These are phyloP conservation scores for Tulasnella sp. DNA, from an alignment of 768 basidiomycete genomes.

Conservation along the genomic window DNA sequence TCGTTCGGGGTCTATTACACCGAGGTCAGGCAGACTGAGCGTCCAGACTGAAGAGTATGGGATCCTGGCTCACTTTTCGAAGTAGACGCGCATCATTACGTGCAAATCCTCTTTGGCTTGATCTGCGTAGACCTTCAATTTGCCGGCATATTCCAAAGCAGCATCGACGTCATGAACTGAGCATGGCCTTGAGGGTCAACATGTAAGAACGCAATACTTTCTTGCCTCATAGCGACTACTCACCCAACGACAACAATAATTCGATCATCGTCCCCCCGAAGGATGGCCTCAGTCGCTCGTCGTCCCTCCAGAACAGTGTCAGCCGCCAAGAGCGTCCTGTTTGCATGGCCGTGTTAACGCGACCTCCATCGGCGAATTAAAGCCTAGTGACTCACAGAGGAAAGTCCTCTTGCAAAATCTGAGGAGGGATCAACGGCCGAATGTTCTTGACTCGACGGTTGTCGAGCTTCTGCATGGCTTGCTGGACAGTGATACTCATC, in stretches of 20 bases:
- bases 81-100: slow-evolving; percentile 98
- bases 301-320: slow-evolving; percentile 86
- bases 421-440: slow-evolving; percentile 83
- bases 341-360: neutral
- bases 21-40: slow-evolving; percentile 34
- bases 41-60: neutral
- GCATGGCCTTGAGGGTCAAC: slow-evolving; percentile 50
- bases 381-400: slow-evolving; percentile 42
- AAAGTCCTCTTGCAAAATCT: slow-evolving; percentile 89
- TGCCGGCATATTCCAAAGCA: slow-evolving; percentile 75
- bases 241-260: slow-evolving; percentile 85
- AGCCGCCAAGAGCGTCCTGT: slow-evolving; percentile 63
- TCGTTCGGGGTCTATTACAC: slow-evolving; percentile 59
- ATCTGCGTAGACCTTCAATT: slow-evolving; percentile 70
- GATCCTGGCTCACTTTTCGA: slow-evolving; percentile 53
- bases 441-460: slow-evolving; percentile 79
- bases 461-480: slow-evolving; percentile 69
- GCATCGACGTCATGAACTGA: slow-evolving; percentile 85
- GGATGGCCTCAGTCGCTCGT: slow-evolving; percentile 58
- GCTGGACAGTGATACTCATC: slow-evolving; percentile 42
- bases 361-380: neutral
- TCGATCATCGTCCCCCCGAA: slow-evolving; percentile 82
- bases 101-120: slow-evolving; percentile 69
- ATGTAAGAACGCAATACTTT: neutral
- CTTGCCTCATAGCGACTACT: slow-evolving; percentile 19